phyloP scores from a whole-genome alignment of 805 yeast species.

The Cyberlindnera xylosilytica region DNA sequence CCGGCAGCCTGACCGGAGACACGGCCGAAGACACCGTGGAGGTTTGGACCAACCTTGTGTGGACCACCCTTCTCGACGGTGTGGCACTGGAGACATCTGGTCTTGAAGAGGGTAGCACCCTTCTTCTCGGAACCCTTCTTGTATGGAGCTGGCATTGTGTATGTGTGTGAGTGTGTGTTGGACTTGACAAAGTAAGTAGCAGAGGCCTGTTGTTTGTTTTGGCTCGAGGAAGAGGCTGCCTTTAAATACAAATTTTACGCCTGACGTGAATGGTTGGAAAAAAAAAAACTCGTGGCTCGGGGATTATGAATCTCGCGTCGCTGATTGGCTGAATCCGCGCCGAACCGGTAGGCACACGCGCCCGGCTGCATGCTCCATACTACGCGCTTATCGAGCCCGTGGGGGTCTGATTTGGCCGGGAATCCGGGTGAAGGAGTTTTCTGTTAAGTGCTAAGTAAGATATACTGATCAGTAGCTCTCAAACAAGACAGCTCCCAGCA shows the following conservation, averaged over 20 bases:
- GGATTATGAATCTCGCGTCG: constrained; percentile 25
- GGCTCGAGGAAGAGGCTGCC: constrained; percentile 1
- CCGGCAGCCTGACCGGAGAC: constrained; percentile 89
- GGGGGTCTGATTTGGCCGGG: no score
- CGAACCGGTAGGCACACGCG: neutral
- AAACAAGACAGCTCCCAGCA: no score
- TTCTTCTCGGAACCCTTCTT: constrained; percentile 70
- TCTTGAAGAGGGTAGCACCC: constrained; percentile 98
- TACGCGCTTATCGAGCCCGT: neutral
- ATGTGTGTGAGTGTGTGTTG: neutral
- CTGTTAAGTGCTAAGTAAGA: no score
- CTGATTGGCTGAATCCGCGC: constrained; percentile 21
- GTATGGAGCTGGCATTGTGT: constrained; percentile 32
- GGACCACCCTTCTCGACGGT: constrained; percentile 95
- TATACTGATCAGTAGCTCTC: no score
- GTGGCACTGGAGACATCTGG: constrained; percentile 99
- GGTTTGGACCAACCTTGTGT: constrained; percentile 98
- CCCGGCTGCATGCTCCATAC: neutral
- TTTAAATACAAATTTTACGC: constrained; percentile 14
- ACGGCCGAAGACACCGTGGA: constrained; percentile 93
- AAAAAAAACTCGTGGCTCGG: constrained; percentile 6
- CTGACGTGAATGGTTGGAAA: constrained; percentile 22
- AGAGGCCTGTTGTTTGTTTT: neutral
- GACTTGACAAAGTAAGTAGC: no score
- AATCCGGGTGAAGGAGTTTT: no score